Percentiles rank a stretch among this genome's conserved stretches.
phyloP scores from a whole-genome alignment of 257 asterid genomes.

The Solanum microdontum region DNA sequence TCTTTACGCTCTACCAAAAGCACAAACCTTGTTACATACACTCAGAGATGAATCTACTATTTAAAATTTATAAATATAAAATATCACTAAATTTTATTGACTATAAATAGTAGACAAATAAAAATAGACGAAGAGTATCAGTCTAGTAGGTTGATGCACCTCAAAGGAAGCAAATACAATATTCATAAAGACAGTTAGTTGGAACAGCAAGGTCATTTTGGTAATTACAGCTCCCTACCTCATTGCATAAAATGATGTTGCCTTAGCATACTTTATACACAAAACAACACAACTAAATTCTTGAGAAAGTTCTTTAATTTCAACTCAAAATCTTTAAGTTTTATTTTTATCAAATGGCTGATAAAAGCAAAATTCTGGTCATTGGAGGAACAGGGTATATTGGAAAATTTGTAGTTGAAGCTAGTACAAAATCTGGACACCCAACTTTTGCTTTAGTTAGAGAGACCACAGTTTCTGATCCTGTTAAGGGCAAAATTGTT shows the following conservation, averaged over 20 bases:
- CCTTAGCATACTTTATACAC: background rate
- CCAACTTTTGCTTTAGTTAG: conserved; percentile 63
- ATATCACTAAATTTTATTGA: no score
- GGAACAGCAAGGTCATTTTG: background rate
- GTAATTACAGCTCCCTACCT: background rate
- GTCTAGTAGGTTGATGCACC: no score
- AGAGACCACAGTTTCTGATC: conserved; percentile 42
- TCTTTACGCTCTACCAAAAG: no score
- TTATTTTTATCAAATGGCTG: conserved; percentile 30
- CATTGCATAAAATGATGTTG: background rate
- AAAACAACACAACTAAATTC: background rate
- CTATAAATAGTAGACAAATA: background rate
- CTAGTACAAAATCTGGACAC: conserved; percentile 55
- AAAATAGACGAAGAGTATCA: no score
- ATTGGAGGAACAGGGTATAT: conserved; percentile 87
- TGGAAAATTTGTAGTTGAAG: conserved; percentile 67
- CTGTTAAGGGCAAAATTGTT: conserved; percentile 49
- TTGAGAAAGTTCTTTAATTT: background rate
- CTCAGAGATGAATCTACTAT: no score
- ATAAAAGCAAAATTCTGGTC: conserved; percentile 67
- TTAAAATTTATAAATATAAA: no score
- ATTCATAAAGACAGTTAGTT: background rate
- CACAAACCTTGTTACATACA: no score
- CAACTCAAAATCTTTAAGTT: background rate
- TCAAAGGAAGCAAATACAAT: background rate